Evolutionary conservation across 805 yeast genomes (phyloP).

Genomic region (Monosporozyma solicola): DNA sequence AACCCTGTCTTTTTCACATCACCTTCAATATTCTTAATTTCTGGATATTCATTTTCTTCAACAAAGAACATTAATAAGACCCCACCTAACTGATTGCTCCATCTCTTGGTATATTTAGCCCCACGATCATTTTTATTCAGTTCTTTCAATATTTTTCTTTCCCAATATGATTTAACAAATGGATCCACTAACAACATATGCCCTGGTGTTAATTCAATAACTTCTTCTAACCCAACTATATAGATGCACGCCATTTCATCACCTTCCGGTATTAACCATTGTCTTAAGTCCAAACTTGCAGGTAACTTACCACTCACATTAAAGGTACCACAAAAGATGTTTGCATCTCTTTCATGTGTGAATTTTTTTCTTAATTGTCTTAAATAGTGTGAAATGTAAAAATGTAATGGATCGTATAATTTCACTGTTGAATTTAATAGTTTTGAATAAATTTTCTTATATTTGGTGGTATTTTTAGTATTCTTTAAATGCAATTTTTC

Average conservation of each 20-base stretch:
- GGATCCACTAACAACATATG: slow-evolving; percentile 76
- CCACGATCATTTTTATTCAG: slow-evolving; percentile 31
- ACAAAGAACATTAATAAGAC: slow-evolving; percentile 62
- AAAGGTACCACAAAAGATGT: slow-evolving; percentile 74
- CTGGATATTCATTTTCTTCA: slow-evolving; percentile 41
- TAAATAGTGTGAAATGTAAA: slow-evolving; percentile 64
- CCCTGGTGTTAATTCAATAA: slow-evolving; percentile 74
- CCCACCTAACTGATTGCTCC: slow-evolving; percentile 84
- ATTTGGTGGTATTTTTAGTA: slow-evolving; percentile 23
- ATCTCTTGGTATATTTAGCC: slow-evolving; percentile 43
- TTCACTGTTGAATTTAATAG: slow-evolving; percentile 38
- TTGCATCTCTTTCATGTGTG: slow-evolving; percentile 51
- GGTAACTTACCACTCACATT: slow-evolving; percentile 69
- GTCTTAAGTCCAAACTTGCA: slow-evolving; percentile 44
- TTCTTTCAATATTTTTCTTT: slow-evolving; percentile 43
- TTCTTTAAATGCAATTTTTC: slow-evolving; percentile 59
- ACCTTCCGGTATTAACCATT: slow-evolving; percentile 70
- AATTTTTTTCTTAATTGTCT: slow-evolving; percentile 41
- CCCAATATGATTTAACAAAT: slow-evolving; percentile 54
- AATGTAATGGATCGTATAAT: slow-evolving; percentile 85
- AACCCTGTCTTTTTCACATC: slow-evolving; percentile 83
- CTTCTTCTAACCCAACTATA: slow-evolving; percentile 82
- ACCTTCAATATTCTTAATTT: slow-evolving; percentile 56
- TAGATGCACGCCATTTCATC: slow-evolving; percentile 36
- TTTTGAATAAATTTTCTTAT: slow-evolving; percentile 21